A percentile compares a stretch with the other conserved stretches of the same genome.
Conservation (phyloP, 2,329 filamentous ascomycete genomes). For the Blastomyces emzantsi region DNA sequence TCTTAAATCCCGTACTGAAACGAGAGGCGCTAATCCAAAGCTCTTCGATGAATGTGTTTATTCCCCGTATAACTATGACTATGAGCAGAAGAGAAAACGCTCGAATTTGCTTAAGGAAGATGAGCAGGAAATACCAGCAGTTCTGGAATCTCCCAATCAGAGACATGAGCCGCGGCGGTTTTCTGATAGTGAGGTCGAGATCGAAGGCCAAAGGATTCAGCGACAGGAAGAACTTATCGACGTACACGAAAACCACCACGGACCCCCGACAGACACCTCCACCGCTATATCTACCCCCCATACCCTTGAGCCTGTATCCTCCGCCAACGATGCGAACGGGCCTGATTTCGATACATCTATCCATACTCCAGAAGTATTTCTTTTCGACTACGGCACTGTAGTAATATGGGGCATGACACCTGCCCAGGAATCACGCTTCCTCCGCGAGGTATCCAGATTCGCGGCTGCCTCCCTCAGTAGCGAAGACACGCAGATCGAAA, state of each 20-base stretch:
- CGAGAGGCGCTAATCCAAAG: conserved; percentile 74
- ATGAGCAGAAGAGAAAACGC: conserved; percentile 36
- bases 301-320: conserved; percentile 14
- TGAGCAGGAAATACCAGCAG: too few species aligned
- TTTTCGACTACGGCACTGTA: conserved; percentile 95
- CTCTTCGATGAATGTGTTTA: conserved; percentile 97
- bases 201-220: conserved; percentile 50
- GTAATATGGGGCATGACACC: conserved; percentile 98
- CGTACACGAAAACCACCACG: conserved; percentile 41
- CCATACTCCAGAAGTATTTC: conserved; percentile 86
- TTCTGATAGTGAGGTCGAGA: conserved; percentile 61
- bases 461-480: conserved; percentile 80
- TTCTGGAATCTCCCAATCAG: not conserved
- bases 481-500: conserved; percentile 88
- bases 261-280: conserved; percentile 17
- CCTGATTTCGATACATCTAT: conserved; percentile 78
- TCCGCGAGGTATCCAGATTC: conserved; percentile 91
- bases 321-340: conserved; percentile 32
- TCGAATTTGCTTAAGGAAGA: not conserved
- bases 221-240: conserved; percentile 56
- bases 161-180: conserved; percentile 19
- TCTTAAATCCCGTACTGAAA: conserved; percentile 72
- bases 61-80: conserved; percentile 76
- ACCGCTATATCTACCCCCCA: conserved; percentile 9
- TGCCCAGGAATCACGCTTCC: conserved; percentile 78